Conservation (phyloP, 1,284 basidiomycete genomes). For the Cryptococcus jaspeensis region DNA sequence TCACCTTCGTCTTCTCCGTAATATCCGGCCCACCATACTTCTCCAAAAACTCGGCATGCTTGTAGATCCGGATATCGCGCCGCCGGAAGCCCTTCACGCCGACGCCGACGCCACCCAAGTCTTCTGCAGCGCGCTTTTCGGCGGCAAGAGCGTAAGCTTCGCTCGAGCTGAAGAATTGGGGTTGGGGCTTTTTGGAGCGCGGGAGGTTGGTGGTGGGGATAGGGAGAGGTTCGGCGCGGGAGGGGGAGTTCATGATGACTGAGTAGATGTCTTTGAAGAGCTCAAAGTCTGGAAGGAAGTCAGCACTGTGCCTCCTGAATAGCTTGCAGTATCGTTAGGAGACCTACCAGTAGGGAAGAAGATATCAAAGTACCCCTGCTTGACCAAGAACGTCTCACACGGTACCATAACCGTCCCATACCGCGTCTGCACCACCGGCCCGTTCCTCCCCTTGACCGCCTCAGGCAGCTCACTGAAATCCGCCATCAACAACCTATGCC, state of each 20-base stretch:
- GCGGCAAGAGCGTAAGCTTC: no score
- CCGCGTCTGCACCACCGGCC: slow-evolving; percentile 95
- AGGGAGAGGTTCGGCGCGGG: slow-evolving; percentile 22
- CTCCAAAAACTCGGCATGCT: slow-evolving; percentile 45
- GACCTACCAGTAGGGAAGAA: slow-evolving; percentile 82
- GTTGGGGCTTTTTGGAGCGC: no score
- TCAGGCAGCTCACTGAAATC: slow-evolving; percentile 91
- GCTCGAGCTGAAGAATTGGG: no score
- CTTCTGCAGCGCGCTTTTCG: slow-evolving; percentile 3
- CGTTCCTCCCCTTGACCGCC: slow-evolving; percentile 76
- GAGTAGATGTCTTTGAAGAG: slow-evolving; percentile 84
- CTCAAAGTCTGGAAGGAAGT: slow-evolving; percentile 62
- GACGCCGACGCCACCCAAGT: background rate
- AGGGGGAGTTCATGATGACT: slow-evolving; percentile 60
- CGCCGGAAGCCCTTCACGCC: slow-evolving; percentile 41
- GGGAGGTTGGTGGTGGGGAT: slow-evolving; percentile 26
- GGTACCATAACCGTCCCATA: slow-evolving; percentile 81
- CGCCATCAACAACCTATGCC: slow-evolving; percentile 84
- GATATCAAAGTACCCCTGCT: slow-evolving; percentile 97
- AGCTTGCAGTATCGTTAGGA: background rate
- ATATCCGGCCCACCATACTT: slow-evolving; percentile 40
- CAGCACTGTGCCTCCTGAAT: background rate
- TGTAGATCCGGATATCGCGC: slow-evolving; percentile 41
- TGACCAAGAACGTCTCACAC: slow-evolving; percentile 85
- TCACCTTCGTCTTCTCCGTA: slow-evolving; percentile 32